Percentiles rank a stretch among this genome's conserved stretches.
These are phyloP conservation scores for Triangularia verruculosa DNA, from an alignment of 2,329 filamentous ascomycete genomes.

Conservation along the genomic window DNA sequence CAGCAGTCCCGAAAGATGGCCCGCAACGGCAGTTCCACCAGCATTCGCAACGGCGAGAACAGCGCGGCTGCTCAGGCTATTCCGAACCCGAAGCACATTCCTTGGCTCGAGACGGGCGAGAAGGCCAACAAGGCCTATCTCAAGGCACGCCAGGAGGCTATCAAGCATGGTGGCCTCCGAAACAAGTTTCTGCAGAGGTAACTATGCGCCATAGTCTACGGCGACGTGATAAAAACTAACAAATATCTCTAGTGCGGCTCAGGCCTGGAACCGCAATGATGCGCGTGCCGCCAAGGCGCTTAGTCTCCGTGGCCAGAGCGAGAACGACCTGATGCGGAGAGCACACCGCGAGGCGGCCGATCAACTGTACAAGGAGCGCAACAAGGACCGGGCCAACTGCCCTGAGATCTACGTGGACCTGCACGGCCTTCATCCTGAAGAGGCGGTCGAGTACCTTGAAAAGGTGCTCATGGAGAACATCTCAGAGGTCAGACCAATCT, in stretches of 20 bases:
- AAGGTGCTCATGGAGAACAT: constrained; percentile 81
- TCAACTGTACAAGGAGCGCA: constrained; percentile 90
- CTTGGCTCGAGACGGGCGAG: constrained; percentile 93
- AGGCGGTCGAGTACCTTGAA: constrained; percentile 92
- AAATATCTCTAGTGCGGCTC: constrained; percentile 66
- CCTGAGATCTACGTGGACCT: constrained; percentile 90
- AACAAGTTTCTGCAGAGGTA: constrained; percentile 97
- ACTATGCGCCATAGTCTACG: constrained; percentile 22
- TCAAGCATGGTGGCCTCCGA: constrained; percentile 91
- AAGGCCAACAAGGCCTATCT: constrained; percentile 90
- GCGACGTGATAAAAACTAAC: constrained; percentile 12
- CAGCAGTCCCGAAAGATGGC: constrained; percentile 59
- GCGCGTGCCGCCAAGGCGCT: constrained; percentile 93
- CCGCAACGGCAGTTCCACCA: constrained; percentile 64
- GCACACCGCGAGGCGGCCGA: constrained; percentile 91
- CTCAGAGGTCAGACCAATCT: constrained; percentile 71
- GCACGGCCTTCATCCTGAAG: constrained; percentile 97
- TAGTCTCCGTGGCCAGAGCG: constrained; percentile 88
- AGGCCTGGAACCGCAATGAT: constrained; percentile 98
- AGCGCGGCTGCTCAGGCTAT: constrained; percentile 81
- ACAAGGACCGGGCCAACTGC: constrained; percentile 59
- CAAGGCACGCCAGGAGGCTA: constrained; percentile 90
- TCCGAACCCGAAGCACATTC: constrained; percentile 82
- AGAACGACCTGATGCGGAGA: constrained; percentile 96
- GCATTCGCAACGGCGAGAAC: constrained; percentile 68